These are phyloP conservation scores for Penicillium crustosum DNA, from an alignment of 2,329 filamentous ascomycete species.

Conservation along the genomic window DNA sequence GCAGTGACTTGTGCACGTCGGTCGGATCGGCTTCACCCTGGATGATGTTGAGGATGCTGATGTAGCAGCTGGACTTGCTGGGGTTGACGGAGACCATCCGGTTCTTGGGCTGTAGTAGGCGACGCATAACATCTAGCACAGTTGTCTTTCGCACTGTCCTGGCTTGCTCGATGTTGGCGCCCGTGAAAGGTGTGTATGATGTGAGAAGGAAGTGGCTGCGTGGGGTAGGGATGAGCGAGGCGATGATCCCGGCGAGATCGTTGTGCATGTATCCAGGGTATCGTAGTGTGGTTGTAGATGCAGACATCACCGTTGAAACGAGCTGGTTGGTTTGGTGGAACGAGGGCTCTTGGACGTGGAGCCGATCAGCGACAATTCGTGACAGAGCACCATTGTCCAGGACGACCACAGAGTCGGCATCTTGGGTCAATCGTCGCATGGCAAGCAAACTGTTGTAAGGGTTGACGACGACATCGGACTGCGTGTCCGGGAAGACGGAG, in stretches of 20 bases:
- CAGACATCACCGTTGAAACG: slow-evolving; percentile 97
- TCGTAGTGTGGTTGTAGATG: slow-evolving; percentile 90
- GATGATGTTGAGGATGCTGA: slow-evolving; percentile 97
- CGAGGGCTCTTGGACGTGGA: slow-evolving; percentile 92
- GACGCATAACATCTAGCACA: slow-evolving; percentile 94
- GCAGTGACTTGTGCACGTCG: slow-evolving; percentile 94
- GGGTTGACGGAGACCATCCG: slow-evolving; percentile 97
- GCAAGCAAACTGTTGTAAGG: slow-evolving; percentile 96
- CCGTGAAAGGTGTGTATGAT: slow-evolving; percentile 95
- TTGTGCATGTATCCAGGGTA: slow-evolving; percentile 99
- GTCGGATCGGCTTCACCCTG: slow-evolving; percentile 98
- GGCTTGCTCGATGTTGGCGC: slow-evolving; percentile 91
- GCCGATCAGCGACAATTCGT: slow-evolving; percentile 86
- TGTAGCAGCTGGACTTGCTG: slow-evolving; percentile 97
- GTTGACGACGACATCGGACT: slow-evolving; percentile 91
- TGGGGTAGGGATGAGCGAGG: slow-evolving; percentile 92
- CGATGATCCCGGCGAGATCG: slow-evolving; percentile 93
- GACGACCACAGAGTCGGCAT: slow-evolving; percentile 96
- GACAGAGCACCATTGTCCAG: slow-evolving; percentile 93
- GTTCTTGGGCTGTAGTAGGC: slow-evolving; percentile 95
- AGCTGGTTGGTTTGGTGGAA: slow-evolving; percentile 98
- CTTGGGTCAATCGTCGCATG: slow-evolving; percentile 87
- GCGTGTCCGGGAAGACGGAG: slow-evolving; percentile 94
- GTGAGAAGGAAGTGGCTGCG: slow-evolving; percentile 98
- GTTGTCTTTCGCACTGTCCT: slow-evolving; percentile 98